Evolutionary conservation across 441 rosid genomes (phyloP).

Genomic region (Eugenia klotzschiana): DNA sequence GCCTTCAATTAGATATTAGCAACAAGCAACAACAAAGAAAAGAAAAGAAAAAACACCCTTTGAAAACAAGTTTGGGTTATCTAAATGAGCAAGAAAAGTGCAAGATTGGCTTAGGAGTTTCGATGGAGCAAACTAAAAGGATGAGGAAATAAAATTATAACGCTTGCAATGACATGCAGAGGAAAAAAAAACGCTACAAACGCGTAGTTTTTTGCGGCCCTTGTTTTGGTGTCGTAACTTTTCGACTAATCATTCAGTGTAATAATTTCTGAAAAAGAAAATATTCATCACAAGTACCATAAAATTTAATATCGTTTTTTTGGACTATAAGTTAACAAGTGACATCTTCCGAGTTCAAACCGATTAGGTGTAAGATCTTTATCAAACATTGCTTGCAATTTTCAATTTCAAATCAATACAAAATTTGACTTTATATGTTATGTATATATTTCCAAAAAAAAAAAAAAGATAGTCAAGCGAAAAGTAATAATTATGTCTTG

Average conservation of each 20-base stretch:
- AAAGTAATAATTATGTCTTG: background rate
- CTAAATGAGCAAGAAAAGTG: no score
- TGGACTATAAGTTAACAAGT: background rate
- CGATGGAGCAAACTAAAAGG: no score
- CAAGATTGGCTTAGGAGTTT: no score
- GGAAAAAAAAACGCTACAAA: no score
- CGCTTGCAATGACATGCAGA: no score
- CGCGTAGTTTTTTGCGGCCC: accelerated
- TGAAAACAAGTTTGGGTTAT: no score
- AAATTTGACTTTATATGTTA: background rate
- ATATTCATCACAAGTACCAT: background rate
- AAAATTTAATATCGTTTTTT: background rate
- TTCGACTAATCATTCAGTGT: background rate
- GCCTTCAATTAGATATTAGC: background rate
- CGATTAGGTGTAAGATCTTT: no score
- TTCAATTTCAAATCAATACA: background rate
- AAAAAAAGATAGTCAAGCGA: background rate
- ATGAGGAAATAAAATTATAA: no score
- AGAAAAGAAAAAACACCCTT: no score
- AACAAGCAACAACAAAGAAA: background rate
- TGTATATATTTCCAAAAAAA: background rate
- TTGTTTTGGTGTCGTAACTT: background rate
- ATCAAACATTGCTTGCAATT: no score
- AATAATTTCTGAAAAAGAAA: background rate
- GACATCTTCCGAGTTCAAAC: background rate